Base-by-base conservation (phyloP, 2,329 filamentous ascomycete genomes). In the Colletotrichum chlorophyti region DNA sequence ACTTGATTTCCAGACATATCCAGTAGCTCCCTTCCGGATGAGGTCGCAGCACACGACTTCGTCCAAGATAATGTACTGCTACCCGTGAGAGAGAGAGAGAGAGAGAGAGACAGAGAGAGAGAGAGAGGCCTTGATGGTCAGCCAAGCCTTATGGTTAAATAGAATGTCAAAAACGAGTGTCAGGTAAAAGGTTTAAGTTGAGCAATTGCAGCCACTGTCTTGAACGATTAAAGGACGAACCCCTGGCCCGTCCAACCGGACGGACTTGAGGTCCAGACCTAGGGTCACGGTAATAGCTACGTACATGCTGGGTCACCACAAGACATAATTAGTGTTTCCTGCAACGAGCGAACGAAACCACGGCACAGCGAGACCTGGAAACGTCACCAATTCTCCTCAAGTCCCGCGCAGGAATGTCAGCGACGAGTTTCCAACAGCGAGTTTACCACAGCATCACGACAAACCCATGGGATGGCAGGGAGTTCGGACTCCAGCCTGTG, bases 401-500 rank as follows among this genome's bases (percentile, higher is more conserved):
- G 40, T 17, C 23, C 17, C 31, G 42, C 55, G 42, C 50, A 29
- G 50, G 42, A 32, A 49, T 54, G 55, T 51, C 51, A 49, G 51
- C 38, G 35, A 45, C 51, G 23, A 27, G 37, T 59, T n/a, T n/a
- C n/a, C n/a, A n/a, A n/a, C 51, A 49, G 43, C 55, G 43, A 17
- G 11, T 37, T 46, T n/a, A n/a, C n/a, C n/a, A n/a, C n/a, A n/a
- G 41, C 55, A 55, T 31, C 43, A 49, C 51, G n/a, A n/a, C 43
- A 50, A 55, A 38, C 55, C 50, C 43, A 49, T 55, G 51, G 55
- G 50, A 59, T 43, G 51, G 47, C 55, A 55, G 53, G 42, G 43
- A n/a, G 43, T 35, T 49, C 43, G 31, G 43, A 37, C 49, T 45
- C 43, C 54, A 42, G 50, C 49, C 35, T 45, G 40, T 40, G 41